Evolutionary conservation across 1,139 yeast genomes (phyloP).

Genomic region (Wickerhamomyces sp.): DNA sequence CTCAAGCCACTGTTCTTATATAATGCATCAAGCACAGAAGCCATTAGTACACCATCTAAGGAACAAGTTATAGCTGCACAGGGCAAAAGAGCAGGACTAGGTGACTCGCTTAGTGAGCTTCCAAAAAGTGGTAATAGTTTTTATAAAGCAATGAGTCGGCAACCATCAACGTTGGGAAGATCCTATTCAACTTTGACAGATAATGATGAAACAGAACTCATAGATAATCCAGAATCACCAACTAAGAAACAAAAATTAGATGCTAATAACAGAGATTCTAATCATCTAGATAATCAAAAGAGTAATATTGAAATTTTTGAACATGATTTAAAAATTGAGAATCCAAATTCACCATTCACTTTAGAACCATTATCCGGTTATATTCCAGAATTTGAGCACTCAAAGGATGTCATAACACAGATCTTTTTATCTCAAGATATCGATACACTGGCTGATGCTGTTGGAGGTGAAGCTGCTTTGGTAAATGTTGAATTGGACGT

Average conservation of each 20-base stretch:
- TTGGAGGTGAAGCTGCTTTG: conserved; percentile 30
- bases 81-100: conserved; percentile 21
- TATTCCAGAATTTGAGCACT: conserved; percentile 36
- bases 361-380: conserved; percentile 46
- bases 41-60: conserved; percentile 58
- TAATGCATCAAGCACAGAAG: conserved; percentile 48
- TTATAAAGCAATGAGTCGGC: conserved; percentile 15
- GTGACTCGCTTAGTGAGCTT: conserved; percentile 6
- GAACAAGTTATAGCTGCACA: conserved; percentile 38
- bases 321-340: conserved; percentile 32
- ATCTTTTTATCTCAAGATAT: conserved; percentile 46
- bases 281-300: background rate
- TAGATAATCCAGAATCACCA: conserved; percentile 31
- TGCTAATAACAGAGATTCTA: conserved; percentile 2
- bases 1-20: conserved; percentile 59
- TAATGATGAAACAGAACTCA: conserved; percentile 27
- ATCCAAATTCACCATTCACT: conserved; percentile 47
- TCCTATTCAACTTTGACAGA: conserved; percentile 32
- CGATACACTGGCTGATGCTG: conserved; percentile 31
- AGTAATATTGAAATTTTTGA: conserved; percentile 22
- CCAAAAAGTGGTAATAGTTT: conserved; percentile 10
- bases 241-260: conserved; percentile 29
- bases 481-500: conserved; percentile 31
- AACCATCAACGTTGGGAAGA: conserved; percentile 23
- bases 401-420: conserved; percentile 54